Base-by-base conservation (phyloP, 208 protist genomes). In the Leishmania turanica region DNA sequence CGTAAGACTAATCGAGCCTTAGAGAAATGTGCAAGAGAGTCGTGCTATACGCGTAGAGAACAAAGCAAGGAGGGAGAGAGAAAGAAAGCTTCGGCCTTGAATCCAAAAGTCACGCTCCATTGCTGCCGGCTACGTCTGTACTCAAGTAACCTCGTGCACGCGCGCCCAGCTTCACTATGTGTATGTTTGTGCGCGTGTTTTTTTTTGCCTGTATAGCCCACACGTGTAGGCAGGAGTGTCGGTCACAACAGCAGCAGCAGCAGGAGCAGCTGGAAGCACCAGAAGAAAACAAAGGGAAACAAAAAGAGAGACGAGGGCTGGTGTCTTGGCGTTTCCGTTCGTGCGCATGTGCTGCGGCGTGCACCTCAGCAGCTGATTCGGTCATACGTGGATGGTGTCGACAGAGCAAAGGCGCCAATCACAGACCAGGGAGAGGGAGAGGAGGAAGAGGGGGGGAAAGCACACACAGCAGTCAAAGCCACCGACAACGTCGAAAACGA, bases 211-310 rank as follows among this genome's bases (percentile, higher is more conserved):
- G 3, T 37, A 66, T 31, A 62, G n/a, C 19, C 21, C 53, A 13
- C 4, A 37, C 31, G 60, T 24, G 60, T 4, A 66, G 31, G 24
- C 60, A 19, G 27, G 60, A 40, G 24, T 17, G n/a, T 17, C 37
- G 21, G 21, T 0, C 31, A 71, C 40, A 15, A 49, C 37, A 69
- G 27, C 4, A 56, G 27, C 4, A 56, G 45, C 19, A 70, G 40
- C 3, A 42, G 45, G 3, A 56, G 40, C 19, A 56, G 47, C 53
- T 76, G 71, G 77, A 64, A 60, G 34, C 62, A 81, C 60, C 24
- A 47, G 17, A 70, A 70, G 13, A 78, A 86, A 76, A 73, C 24
- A 82, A 27, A 81, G 24, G 58, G 42, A 70, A 71, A 68, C 37
- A 62, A 58, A 62, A 79, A 21, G 37, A 21, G 19, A 45, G 60